These are phyloP conservation scores for Hemerocallis citrina DNA, from an alignment of 106 monocot species.

Conservation along the genomic window DNA sequence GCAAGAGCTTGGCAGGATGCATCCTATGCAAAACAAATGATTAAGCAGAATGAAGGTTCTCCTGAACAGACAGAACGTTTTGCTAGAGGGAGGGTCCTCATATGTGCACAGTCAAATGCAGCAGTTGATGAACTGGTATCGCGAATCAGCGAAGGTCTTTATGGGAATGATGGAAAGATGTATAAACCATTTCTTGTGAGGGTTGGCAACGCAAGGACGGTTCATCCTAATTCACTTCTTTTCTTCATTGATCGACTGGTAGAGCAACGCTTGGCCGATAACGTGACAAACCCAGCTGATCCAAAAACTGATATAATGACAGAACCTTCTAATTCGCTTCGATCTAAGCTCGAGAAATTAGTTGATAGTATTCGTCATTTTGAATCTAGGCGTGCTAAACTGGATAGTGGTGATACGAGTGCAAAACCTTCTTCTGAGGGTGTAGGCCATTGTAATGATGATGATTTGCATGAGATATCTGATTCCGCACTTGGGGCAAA, in stretches of 20 bases:
- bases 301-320: constrained; percentile 25
- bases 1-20: constrained; percentile 97
- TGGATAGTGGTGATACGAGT: constrained; percentile 26
- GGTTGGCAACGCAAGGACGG: constrained; percentile 90
- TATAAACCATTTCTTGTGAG: constrained; percentile 87
- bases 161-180: constrained; percentile 71
- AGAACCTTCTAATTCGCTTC: constrained; percentile 52
- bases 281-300: constrained; percentile 21
- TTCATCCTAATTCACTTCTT: constrained; percentile 81
- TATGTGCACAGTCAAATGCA: constrained; percentile 98
- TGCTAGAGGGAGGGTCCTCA: constrained; percentile 64
- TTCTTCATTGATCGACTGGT: constrained; percentile 96
- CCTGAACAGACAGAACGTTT: constrained; percentile 22
- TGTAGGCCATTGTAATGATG: constrained; percentile 15
- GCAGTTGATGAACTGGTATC: constrained; percentile 96
- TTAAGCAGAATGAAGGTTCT: constrained; percentile 26
- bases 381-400: constrained; percentile 74
- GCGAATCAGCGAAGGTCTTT: constrained; percentile 68
- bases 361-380: constrained; percentile 66
- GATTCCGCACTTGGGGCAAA: constrained; percentile 60
- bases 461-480: constrained; percentile 43
- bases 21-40: constrained; percentile 71
- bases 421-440: constrained; percentile 11
- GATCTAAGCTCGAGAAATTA: constrained; percentile 70
- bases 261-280: constrained; percentile 52